Base-by-base conservation (phyloP, 306 rosid species). In the Lablab purpureus region DNA sequence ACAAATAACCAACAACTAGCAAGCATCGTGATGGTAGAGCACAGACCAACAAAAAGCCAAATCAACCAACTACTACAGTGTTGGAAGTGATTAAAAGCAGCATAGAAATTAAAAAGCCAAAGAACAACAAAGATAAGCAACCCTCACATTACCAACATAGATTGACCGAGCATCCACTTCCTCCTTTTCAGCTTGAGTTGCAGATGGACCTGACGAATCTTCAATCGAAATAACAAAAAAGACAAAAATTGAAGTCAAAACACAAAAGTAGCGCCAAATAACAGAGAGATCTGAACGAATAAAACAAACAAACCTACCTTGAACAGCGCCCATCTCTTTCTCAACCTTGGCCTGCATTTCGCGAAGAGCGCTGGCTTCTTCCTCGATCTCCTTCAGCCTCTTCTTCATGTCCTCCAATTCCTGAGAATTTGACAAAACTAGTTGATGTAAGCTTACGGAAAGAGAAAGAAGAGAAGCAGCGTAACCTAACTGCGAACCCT, bases 301-400 rank as follows among this genome's bases (percentile, higher is more conserved):
- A 19, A 32, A 34, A 0, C 6, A 10, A 59, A 3, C 1, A 67
- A 70, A 1, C 41, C 25, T 79, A 83, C 79, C 87, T 93, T 91
- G 99, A 85, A 88, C 97, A 79, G 90, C 90, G 2, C 99, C 98
- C 99, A 96, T 96, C 88, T 96, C 99, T 85, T 96, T 96, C 88
- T 93, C 98, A 23, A 93, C 99, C 91, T 96, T 96, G 40, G 99
- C 97, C 89, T 96, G 99, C 97, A 96, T 91, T 71, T 96, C 99
- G 46, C 99, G 94, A 52, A 96, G 98, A 25, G 99, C 98, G 10
- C 93, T 74, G 10, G 99, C 99, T 76, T 95, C 99, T 36, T 95
- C 99, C 60, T 95, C 99, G 81, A 96, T 96, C 89, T 93, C 97
- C 84, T 96, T 93, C 47, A 96, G 91, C 92, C 98, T 84, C 90